Evolutionary conservation across 2,329 filamentous ascomycete species (phyloP).

Genomic region (Eutypa lata): DNA sequence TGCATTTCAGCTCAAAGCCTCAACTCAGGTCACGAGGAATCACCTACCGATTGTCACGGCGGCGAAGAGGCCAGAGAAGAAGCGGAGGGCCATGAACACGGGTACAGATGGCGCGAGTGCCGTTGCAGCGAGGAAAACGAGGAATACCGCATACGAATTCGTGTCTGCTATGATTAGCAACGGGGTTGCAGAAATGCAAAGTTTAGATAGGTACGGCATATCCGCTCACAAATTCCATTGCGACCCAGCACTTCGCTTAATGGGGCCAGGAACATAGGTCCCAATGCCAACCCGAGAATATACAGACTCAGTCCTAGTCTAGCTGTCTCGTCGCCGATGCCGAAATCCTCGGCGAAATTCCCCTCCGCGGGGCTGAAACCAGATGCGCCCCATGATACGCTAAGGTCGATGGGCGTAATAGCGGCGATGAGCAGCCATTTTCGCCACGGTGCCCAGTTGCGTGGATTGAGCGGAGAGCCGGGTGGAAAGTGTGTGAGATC

Average conservation of each 20-base stretch:
- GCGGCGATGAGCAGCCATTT: slow-evolving; percentile 31
- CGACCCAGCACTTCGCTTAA: slow-evolving; percentile 39
- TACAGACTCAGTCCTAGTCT: slow-evolving; percentile 44
- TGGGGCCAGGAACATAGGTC: slow-evolving; percentile 30
- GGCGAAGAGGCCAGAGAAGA: slow-evolving; percentile 42
- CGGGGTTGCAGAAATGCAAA: too few species aligned
- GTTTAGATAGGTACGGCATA: too few species aligned
- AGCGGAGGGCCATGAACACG: slow-evolving; percentile 38
- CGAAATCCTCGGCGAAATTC: slow-evolving; percentile 40
- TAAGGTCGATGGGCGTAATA: slow-evolving; percentile 29
- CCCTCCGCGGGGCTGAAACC: slow-evolving; percentile 41
- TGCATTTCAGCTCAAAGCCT: not conserved
- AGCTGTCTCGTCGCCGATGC: slow-evolving; percentile 35
- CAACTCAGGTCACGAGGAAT: not conserved
- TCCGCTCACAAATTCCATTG: slow-evolving; percentile 30
- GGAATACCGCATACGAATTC: slow-evolving; percentile 37
- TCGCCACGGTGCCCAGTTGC: slow-evolving; percentile 30
- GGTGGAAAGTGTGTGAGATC: not conserved
- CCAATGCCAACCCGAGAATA: slow-evolving; percentile 41
- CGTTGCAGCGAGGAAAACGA: slow-evolving; percentile 39
- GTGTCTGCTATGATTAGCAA: slow-evolving; percentile 26
- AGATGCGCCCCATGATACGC: slow-evolving; percentile 41
- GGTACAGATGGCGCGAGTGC: slow-evolving; percentile 38
- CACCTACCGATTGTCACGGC: slow-evolving; percentile 29
- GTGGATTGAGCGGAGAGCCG: slow-evolving; percentile 18